Conservation (phyloP, 202 grass and related monocot genomes). For the Schoenoplectus tabernaemontani region DNA sequence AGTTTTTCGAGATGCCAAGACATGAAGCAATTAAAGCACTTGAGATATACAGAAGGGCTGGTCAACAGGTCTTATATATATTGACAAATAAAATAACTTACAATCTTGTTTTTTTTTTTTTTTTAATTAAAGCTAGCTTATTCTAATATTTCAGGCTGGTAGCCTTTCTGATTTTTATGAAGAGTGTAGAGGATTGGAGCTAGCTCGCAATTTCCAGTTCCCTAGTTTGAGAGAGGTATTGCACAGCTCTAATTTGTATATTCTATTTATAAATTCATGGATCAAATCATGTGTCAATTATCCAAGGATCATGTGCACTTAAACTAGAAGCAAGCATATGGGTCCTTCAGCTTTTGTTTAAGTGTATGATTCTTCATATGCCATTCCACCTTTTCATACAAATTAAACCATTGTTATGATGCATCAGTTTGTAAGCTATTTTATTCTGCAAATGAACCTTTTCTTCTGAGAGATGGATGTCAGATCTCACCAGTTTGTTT, state of each 20-base stretch:
- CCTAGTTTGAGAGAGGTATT: constrained; percentile 89
- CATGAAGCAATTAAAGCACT: constrained; percentile 87
- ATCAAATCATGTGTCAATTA: background rate
- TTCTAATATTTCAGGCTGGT: constrained; percentile 58
- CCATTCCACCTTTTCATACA: background rate
- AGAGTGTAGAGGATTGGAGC: constrained; percentile 71
- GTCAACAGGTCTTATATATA: constrained; percentile 63
- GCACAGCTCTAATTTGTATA: background rate
- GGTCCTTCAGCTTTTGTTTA: too few species aligned
- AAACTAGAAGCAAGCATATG: constrained; percentile 20
- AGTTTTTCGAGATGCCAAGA: constrained; percentile 99
- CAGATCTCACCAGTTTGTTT: background rate
- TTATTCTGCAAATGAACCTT: background rate
- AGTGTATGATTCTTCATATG: too few species aligned
- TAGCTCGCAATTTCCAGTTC: constrained; percentile 97
- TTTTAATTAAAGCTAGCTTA: constrained; percentile 27
- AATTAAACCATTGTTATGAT: background rate
- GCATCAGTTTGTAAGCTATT: background rate
- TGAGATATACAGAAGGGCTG: constrained; percentile 87
- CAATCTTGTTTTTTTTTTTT: constrained; percentile 3
- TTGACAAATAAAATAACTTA: background rate
- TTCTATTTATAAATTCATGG: background rate
- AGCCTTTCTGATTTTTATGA: constrained; percentile 93
- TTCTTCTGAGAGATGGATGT: background rate
- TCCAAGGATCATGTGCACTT: background rate